These are phyloP conservation scores for Phytophthora vignae DNA, from an alignment of 352 stramenopile genomes.

Conservation along the genomic window DNA sequence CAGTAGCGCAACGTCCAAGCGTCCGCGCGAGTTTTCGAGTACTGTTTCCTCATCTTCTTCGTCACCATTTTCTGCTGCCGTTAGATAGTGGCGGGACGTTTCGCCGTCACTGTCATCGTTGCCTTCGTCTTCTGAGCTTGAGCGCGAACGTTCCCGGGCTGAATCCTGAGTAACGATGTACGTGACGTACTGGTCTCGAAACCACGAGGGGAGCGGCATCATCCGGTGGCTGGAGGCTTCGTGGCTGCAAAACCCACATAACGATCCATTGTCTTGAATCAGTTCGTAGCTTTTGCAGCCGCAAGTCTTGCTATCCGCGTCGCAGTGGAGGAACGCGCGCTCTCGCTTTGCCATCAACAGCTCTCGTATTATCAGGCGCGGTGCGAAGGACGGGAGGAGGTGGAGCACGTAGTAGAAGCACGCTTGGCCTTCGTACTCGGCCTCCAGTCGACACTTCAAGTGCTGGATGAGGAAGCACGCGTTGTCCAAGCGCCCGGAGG, in stretches of 20 bases:
- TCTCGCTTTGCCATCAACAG: slow-evolving; percentile 41
- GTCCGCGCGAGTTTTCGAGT: slow-evolving; percentile 37
- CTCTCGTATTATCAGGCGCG: slow-evolving; percentile 47
- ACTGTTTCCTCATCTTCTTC: slow-evolving; percentile 37
- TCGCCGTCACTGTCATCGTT: slow-evolving; percentile 17
- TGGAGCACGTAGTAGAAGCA: slow-evolving; percentile 71
- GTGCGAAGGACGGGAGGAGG: slow-evolving; percentile 58
- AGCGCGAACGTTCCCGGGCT: slow-evolving; percentile 4
- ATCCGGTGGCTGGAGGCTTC: slow-evolving; percentile 29
- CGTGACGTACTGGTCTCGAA: slow-evolving; percentile 75
- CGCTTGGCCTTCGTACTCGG: slow-evolving; percentile 71
- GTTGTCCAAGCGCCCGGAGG: slow-evolving; percentile 38
- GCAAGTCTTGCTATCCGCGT: slow-evolving; percentile 38
- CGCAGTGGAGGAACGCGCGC: slow-evolving; percentile 63
- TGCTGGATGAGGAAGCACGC: slow-evolving; percentile 50
- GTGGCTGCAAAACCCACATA: slow-evolving; percentile 66
- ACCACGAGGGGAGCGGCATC: slow-evolving; percentile 71
- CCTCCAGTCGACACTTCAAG: slow-evolving; percentile 43
- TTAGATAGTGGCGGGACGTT: slow-evolving; percentile 9
- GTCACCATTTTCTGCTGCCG: background rate
- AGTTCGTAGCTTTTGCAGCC: slow-evolving; percentile 74
- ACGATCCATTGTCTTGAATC: background rate
- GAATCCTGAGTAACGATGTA: slow-evolving; percentile 34
- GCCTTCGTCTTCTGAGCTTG: slow-evolving; percentile 17
- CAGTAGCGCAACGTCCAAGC: slow-evolving; percentile 27